These are phyloP conservation scores for Botrytis tulipae DNA, from an alignment of 2,329 filamentous ascomycete species.

Conservation along the genomic window DNA sequence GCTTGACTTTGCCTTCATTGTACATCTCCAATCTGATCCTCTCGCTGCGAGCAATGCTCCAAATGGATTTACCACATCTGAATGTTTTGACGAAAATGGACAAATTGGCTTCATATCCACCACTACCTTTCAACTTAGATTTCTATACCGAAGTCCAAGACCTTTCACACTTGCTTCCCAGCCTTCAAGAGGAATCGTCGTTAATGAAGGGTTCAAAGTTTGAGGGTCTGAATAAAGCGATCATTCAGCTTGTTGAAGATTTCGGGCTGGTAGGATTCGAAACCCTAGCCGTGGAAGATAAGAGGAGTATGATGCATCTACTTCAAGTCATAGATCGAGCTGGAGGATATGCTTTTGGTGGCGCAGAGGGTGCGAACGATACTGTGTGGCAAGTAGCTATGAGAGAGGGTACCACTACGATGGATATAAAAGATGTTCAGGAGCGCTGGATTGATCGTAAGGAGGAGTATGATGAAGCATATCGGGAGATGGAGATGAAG, in stretches of 20 bases:
- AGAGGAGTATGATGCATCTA: constrained; percentile 92
- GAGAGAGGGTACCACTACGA: constrained; percentile 68
- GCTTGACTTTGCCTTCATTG: constrained; percentile 86
- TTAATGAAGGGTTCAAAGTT: constrained; percentile 72
- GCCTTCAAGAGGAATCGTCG: constrained; percentile 76
- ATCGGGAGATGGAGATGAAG: constrained; percentile 54
- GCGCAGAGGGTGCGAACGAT: constrained; percentile 88
- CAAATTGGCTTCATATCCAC: constrained; percentile 80
- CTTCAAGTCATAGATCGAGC: constrained; percentile 87
- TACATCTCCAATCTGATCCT: constrained; percentile 94
- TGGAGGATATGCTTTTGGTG: constrained; percentile 88
- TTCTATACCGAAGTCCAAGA: constrained; percentile 98
- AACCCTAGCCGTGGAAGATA: constrained; percentile 93
- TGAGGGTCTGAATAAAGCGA: constrained; percentile 77
- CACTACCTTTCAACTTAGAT: constrained; percentile 90
- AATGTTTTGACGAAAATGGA: constrained; percentile 98
- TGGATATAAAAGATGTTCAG: constrained; percentile 87
- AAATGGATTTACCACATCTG: constrained; percentile 93
- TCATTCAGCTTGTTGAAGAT: constrained; percentile 82
- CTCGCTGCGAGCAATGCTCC: constrained; percentile 92
- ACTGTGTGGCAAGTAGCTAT: constrained; percentile 97
- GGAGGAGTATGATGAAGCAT: constrained; percentile 76
- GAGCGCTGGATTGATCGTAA: constrained; percentile 93
- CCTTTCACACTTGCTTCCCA: constrained; percentile 76
- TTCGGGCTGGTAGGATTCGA: constrained; percentile 91